Percentiles rank a stretch among this genome's conserved stretches.
These are phyloP conservation scores for Reutealis trisperma DNA, from an alignment of 345 rosid species.

Conservation along the genomic window DNA sequence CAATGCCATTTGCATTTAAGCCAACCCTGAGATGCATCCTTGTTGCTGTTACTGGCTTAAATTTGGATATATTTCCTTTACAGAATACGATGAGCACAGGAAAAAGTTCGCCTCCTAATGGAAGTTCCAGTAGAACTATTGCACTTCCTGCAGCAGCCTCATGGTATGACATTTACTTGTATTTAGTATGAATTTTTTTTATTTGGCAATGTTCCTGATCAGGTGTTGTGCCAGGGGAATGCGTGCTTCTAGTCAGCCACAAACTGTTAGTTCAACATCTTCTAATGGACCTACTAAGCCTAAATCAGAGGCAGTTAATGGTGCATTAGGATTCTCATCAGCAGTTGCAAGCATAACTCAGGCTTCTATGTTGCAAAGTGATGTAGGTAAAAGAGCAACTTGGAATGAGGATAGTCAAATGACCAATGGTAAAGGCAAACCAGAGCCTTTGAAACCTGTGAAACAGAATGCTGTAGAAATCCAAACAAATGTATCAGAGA, in stretches of 20 bases:
- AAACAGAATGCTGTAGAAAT: conserved; percentile 13
- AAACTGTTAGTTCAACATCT: conserved; percentile 32
- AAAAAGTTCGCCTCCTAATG: conserved; percentile 65
- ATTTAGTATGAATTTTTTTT: neutral
- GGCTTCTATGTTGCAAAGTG: conserved; percentile 21
- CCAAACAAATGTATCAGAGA: conserved; percentile 11
- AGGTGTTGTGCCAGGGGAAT: conserved; percentile 50
- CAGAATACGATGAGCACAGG: conserved; percentile 44
- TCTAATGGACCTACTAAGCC: conserved; percentile 58
- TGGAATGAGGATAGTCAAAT: conserved; percentile 28
- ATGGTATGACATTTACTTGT: conserved; percentile 47
- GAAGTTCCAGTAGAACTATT: conserved; percentile 51
- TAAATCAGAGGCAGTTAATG: conserved; percentile 41
- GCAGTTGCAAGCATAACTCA: conserved; percentile 46
- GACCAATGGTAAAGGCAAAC: conserved; percentile 20
- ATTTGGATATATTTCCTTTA: conserved; percentile 17
- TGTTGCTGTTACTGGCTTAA: neutral
- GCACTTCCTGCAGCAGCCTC: conserved; percentile 90
- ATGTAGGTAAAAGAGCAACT: conserved; percentile 20
- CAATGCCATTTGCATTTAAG: neutral
- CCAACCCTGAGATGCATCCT: neutral
- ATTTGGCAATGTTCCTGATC: conserved; percentile 19
- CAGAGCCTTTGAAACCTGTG: conserved; percentile 20
- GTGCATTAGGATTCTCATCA: conserved; percentile 41
- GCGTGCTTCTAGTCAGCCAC: conserved; percentile 51